Evolutionary conservation across 495 filamentous ascomycete species (phyloP).

Genomic region (Lasiosphaeria hispida): DNA sequence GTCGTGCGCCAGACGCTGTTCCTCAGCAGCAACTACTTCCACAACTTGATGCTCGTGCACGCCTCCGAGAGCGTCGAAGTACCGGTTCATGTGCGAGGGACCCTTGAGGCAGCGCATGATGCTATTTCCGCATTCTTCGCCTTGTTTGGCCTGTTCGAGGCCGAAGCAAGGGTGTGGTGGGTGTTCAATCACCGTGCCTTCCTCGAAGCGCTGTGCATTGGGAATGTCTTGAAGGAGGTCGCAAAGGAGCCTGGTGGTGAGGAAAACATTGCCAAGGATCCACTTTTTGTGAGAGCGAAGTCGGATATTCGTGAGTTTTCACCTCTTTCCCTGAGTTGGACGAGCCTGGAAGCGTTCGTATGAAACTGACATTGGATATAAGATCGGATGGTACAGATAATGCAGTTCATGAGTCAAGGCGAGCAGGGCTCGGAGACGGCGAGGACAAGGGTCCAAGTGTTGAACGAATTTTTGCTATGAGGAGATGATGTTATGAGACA

Average conservation of each 20-base stretch:
- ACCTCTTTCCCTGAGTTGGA: not conserved
- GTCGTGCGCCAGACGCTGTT: conserved; percentile 66
- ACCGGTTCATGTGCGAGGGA: conserved; percentile 60
- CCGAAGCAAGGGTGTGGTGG: conserved; percentile 72
- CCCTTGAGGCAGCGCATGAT: conserved; percentile 67
- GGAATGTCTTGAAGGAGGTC: conserved; percentile 43
- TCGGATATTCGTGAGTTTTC: conserved; percentile 52
- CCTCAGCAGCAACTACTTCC: conserved; percentile 67
- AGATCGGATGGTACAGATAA: conserved; percentile 59
- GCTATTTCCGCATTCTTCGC: conserved; percentile 64
- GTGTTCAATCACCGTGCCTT: conserved; percentile 73
- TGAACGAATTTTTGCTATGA: conserved; percentile 50
- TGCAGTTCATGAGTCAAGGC: conserved; percentile 51
- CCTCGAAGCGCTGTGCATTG: conserved; percentile 60
- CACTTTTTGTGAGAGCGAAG: conserved; percentile 53
- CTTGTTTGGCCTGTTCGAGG: conserved; percentile 58
- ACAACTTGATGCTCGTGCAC: conserved; percentile 70
- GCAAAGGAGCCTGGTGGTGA: conserved; percentile 30
- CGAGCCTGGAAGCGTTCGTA: too few relatives aligned
- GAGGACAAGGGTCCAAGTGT: conserved; percentile 52
- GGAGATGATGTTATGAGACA: not conserved
- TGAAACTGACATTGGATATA: conserved; percentile 12
- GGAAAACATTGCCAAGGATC: conserved; percentile 44
- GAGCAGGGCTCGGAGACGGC: conserved; percentile 53
- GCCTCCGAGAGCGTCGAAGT: conserved; percentile 57